phyloP scores from a whole-genome alignment of 441 rosid species.

The Bocquillonia castaneifolia region DNA sequence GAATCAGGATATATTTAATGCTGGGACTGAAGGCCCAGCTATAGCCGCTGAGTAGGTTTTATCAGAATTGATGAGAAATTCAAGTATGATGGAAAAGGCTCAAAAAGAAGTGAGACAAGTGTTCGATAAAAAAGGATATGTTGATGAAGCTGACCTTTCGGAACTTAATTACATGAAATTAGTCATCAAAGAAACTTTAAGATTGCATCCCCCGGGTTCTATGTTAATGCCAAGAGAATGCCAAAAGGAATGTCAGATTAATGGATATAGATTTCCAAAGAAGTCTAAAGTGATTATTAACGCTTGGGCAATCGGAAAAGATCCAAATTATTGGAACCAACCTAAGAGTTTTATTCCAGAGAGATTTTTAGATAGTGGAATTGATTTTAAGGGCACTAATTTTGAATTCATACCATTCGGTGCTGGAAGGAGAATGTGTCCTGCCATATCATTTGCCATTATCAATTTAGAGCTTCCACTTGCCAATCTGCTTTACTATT shows the following conservation, averaged over 20 bases:
- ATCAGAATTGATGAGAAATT: conserved; percentile 26
- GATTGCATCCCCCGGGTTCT: conserved; percentile 45
- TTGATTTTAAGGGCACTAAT: conserved; percentile 6
- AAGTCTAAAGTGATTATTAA: conserved; percentile 35
- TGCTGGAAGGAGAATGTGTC: neutral
- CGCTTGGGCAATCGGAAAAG: conserved; percentile 19
- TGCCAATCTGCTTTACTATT: neutral
- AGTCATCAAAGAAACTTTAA: conserved; percentile 39
- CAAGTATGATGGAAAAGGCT: conserved; percentile 24
- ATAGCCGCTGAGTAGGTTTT: conserved; percentile 49
- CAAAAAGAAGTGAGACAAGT: conserved; percentile 29
- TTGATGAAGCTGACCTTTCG: conserved; percentile 29
- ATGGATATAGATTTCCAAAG: conserved; percentile 33
- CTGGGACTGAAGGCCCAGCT: conserved; percentile 48
- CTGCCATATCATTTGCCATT: neutral
- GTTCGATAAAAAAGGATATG: conserved; percentile 30
- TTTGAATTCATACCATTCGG: conserved; percentile 8
- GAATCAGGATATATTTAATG: conserved; percentile 52
- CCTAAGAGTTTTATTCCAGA: neutral
- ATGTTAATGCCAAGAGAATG: conserved; percentile 42
- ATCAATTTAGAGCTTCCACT: neutral
- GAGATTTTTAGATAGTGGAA: neutral
- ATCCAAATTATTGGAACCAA: neutral
- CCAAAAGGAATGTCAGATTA: conserved; percentile 26
- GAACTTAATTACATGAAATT: conserved; percentile 31